Evolutionary conservation across 345 rosid species (phyloP), one percentile per base, ranked within the genome.

Genomic region (Tarenaya hassleriana): DNA sequence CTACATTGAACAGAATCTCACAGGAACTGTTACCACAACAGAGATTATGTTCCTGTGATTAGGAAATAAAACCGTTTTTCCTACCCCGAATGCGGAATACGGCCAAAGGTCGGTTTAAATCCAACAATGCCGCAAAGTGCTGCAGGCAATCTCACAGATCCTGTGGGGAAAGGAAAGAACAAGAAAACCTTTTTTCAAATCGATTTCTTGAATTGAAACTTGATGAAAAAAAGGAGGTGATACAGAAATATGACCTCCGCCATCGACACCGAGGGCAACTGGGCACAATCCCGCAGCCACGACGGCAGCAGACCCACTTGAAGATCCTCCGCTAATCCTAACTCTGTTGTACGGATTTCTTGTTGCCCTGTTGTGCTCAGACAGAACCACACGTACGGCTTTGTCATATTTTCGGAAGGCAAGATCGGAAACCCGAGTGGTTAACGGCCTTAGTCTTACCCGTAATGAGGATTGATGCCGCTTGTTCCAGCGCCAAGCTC

Each of bases 401-500:
- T n/a, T n/a, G 37, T 11, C 10, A 15, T 15, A 34, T 19, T 34
- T 27, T 19, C 12, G n/a, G 34, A 21, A 1, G n/a, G 13, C 20
- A 44, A 4, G 48, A 21, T 14, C 20, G 35, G 8, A 35, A 19
- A 8, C 1, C 40, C 16, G 29, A 24, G 3, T 24, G 8, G 4
- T 10, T 8, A 13, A 37, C n/a, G n/a, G 3, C 41, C 3, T 2
- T 3, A 10, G 8, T 10, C 4, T 43, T 15, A 79, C 94, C 94
- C 94, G 7, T 81, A 78, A 37, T 81, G 94, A 46, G 94, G 94
- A 72, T 84, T 84, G 17, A 81, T 84, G 21, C 88, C 94, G 46
- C 82, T 84, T 0, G 85, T 81, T 58, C 94, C 88, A 16, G 85
- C 88, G 3, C 94, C 94, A 9, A 84, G 81, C 75, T 84, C 94